phyloP scores from a whole-genome alignment of 108 stramenopile species.

The Schizochytrium sp. region DNA sequence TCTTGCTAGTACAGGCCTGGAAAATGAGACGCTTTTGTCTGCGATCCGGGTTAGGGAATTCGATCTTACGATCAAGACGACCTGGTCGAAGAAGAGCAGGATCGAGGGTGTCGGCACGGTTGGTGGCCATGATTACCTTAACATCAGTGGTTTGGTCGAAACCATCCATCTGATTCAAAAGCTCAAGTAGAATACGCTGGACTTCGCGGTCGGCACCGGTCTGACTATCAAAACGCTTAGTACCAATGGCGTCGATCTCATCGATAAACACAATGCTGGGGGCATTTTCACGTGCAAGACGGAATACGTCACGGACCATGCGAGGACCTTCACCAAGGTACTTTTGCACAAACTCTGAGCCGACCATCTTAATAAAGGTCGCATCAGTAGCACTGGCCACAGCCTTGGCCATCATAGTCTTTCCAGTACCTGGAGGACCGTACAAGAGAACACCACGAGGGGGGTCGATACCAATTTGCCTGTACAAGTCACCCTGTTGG shows the following conservation, averaged over 20 bases:
- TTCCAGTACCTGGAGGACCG: slow-evolving; percentile 90
- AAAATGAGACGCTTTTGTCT: slow-evolving; percentile 99
- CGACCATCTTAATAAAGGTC: slow-evolving; percentile 98
- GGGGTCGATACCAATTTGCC: slow-evolving; percentile 99
- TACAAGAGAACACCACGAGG: slow-evolving; percentile 98
- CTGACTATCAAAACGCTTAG: slow-evolving; percentile 99
- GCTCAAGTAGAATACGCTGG: slow-evolving; percentile 96
- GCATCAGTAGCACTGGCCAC: slow-evolving; percentile 98
- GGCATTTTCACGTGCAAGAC: slow-evolving; percentile 96
- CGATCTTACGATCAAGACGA: slow-evolving; percentile 98
- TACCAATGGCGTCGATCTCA: slow-evolving; percentile 99
- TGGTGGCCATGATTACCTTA: slow-evolving; percentile 99
- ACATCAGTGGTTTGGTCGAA: slow-evolving; percentile 99
- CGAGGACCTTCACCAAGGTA: slow-evolving; percentile 99
- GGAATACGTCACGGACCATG: slow-evolving; percentile 99
- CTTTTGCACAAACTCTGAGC: slow-evolving; percentile 99
- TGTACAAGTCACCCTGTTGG: slow-evolving; percentile 95
- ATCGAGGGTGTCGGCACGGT: slow-evolving; percentile 98
- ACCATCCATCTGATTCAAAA: slow-evolving; percentile 99
- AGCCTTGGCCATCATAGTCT: slow-evolving; percentile 99
- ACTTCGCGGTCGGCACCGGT: slow-evolving; percentile 99
- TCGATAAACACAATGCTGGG: slow-evolving; percentile 98
- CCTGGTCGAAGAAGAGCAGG: slow-evolving; percentile 98
- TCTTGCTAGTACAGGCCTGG: slow-evolving; percentile 96
- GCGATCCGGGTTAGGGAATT: slow-evolving; percentile 97